Percentiles rank a stretch among this genome's conserved stretches.
phyloP scores from a whole-genome alignment of 2,329 filamentous ascomycete genomes.

The Leptographium radiaticola region DNA sequence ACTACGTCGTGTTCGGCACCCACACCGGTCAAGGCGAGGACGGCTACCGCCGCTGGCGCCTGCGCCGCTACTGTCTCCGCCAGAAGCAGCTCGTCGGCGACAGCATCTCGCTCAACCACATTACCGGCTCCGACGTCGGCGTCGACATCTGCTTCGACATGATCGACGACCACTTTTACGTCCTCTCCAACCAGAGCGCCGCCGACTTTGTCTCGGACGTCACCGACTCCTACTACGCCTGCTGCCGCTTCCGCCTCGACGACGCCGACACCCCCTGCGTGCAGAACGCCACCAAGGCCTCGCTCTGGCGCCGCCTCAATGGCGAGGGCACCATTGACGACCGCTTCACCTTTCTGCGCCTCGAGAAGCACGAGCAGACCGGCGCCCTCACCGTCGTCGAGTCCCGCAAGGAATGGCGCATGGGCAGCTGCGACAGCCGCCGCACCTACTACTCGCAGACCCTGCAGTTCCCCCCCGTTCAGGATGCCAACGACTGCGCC shows the following conservation, averaged over 20 bases:
- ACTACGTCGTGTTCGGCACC: constrained; percentile 54
- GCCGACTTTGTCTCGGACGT: constrained; percentile 46
- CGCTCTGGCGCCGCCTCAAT: constrained; percentile 53
- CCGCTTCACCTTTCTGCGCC: constrained; percentile 54
- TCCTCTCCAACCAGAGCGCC: constrained; percentile 51
- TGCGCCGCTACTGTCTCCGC: constrained; percentile 38
- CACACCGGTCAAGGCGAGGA: constrained; percentile 38
- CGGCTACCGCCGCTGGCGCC: constrained; percentile 48
- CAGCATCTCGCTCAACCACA: constrained; percentile 39
- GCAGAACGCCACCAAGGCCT: constrained; percentile 29
- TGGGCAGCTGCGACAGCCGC: constrained; percentile 34
- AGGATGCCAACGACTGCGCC: not conserved
- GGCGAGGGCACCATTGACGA: constrained; percentile 61
- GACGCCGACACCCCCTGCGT: constrained; percentile 17
- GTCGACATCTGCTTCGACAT: constrained; percentile 61
- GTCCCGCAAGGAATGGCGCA: constrained; percentile 53
- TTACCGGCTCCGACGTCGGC: constrained; percentile 53
- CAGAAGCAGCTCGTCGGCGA: constrained; percentile 25
- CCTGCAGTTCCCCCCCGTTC: constrained; percentile 25
- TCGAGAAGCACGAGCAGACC: constrained; percentile 46
- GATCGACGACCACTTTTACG: constrained; percentile 52
- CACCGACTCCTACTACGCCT: constrained; percentile 57
- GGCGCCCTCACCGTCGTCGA: constrained; percentile 51
- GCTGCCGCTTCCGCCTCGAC: constrained; percentile 46
- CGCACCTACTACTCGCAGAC: constrained; percentile 53